Base-by-base conservation (phyloP, 352 stramenopile genomes). In the Pythium coloratum region DNA sequence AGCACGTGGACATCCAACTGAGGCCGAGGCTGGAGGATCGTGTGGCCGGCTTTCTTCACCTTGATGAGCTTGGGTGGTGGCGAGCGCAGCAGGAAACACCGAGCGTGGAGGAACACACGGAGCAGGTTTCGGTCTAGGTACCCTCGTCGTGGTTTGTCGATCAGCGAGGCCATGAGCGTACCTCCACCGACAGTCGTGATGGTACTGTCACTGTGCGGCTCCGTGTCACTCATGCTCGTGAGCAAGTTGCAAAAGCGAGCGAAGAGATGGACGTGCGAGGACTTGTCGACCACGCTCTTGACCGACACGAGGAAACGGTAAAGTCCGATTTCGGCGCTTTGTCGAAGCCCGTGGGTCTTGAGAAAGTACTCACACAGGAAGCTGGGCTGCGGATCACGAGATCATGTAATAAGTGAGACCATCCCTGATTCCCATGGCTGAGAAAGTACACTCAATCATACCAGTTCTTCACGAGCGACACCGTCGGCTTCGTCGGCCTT, bases 301-400 rank as follows among this genome's bases (percentile, higher is more conserved):
- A 88, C 72, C 7, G 84, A 90, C 50, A 93, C 66, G 51, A 93
- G 73, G 28, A 93, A 83, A 0, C 82, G 80, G 40, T 91, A 93
- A 3, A 93, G 62, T 1, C 73, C 82, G 55, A 91, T 70, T 54
- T 93, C 84, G 20, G 84, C 84, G 50, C 68, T 79, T 62, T 91
- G 82, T 1, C 84, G 76, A 16, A 90, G 64, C 3, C 78, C 75
- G 47, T 88, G 76, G 9, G 74, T 84, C 71, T 90, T 91, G 33
- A 93, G 73, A 51, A 90, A 93, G 58, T 79, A 91, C 63, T 91
- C 81, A 51, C 79, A 85, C 50, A 90, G 76, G 33, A 90, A 93
- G 30, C 81, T 77, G 30, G 80, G 68, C 79, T 91, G 55, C n/a
- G 20, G 20, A 54, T 32, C 30, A 46, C 59, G 10, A 53, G 9